Evolutionary conservation across 257 asterid species (phyloP).

Genomic region (Fraxinus quadrangulata): DNA sequence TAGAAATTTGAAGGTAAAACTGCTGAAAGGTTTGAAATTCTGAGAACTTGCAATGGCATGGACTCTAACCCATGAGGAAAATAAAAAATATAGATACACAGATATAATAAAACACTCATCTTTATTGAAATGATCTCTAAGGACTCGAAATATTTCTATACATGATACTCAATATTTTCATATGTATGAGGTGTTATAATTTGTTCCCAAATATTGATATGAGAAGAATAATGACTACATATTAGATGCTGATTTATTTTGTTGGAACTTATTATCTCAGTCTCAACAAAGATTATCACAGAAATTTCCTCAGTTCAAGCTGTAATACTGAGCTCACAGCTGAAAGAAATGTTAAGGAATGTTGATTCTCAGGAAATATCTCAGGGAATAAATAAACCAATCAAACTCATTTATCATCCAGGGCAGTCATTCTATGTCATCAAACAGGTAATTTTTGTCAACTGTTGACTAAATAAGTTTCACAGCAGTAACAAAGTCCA

Average conservation of each 20-base stretch:
- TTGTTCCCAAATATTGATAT: neutral
- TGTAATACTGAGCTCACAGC: constrained; percentile 76
- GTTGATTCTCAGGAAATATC: constrained; percentile 50
- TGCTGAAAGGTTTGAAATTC: neutral
- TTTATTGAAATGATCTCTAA: neutral
- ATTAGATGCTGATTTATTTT: constrained; percentile 4
- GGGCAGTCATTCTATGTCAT: constrained; percentile 76
- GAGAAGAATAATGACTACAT: neutral
- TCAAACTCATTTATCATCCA: constrained; percentile 71
- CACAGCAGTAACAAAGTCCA: no score
- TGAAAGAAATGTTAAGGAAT: constrained; percentile 68
- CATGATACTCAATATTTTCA: neutral
- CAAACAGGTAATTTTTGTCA: constrained; percentile 50
- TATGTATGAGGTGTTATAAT: neutral
- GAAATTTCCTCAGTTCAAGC: constrained; percentile 75
- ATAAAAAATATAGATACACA: neutral
- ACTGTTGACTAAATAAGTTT: neutral
- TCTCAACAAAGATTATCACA: constrained; percentile 53
- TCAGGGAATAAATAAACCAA: constrained; percentile 55
- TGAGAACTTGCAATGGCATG: neutral
- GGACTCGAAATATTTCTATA: neutral
- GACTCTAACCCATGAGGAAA: neutral
- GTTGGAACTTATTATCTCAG: constrained; percentile 34
- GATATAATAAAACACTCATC: neutral
- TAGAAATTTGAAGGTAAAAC: neutral